Base-by-base conservation (phyloP, 1,284 basidiomycete species). In the Hemileia vastatrix region DNA sequence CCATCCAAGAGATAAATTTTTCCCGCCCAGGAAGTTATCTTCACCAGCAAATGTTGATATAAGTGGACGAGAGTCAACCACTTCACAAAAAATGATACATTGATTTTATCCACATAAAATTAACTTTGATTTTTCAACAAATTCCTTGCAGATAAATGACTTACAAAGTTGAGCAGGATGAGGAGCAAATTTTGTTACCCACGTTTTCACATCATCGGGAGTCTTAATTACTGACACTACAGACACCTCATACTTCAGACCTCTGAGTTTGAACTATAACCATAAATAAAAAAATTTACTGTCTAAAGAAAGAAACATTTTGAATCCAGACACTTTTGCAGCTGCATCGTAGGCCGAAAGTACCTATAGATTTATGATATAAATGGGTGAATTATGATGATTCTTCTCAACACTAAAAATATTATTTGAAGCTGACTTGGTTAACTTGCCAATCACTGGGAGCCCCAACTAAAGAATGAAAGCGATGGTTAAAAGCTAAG, bases 221-320 rank as follows among this genome's bases (percentile, higher is more conserved):
- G 27, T 47, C 43, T 49, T 27, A 13, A 62, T 62, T 2, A 62
- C 59, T 2, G 59, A 62, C 59, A 62, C 59, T 62, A n/a, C n/a
- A n/a, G n/a, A n/a, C n/a, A n/a, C n/a, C n/a, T n/a, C n/a, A n/a
- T n/a, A n/a, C n/a, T n/a, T n/a, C n/a, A n/a, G n/a, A n/a, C n/a
- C n/a, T n/a, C n/a, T n/a, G n/a, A n/a, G n/a, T n/a, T n/a, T n/a
- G n/a, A n/a, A n/a, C n/a, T n/a, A n/a, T n/a, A n/a, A n/a, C n/a
- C n/a, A n/a, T n/a, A n/a, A n/a, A n/a, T n/a, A 54, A 36, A 40
- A 8, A n/a, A n/a, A n/a, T n/a, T n/a, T n/a, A 62, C 59, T 62
- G 24, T 62, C 59, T 2, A 62, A 47, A 6, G 59, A 62, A 19
- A 62, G 52, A 53, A 62, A 62, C 9, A 62, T 5, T 36, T 62